Evolutionary conservation across 2,329 filamentous ascomycete genomes (phyloP).

Genomic region (Colletotrichum sp.): DNA sequence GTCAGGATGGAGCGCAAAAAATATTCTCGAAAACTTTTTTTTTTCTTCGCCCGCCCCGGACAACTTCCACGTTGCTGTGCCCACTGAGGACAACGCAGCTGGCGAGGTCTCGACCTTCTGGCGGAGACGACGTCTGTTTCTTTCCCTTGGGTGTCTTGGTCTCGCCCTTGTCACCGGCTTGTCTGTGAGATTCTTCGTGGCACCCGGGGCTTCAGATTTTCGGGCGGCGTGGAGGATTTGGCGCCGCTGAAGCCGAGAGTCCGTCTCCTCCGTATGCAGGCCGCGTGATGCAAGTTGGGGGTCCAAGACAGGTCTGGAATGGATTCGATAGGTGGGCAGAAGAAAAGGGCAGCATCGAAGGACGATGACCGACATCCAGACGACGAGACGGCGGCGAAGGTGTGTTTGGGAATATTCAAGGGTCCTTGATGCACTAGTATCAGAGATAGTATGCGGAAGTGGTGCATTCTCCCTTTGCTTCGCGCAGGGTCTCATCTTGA

Average conservation of each 20-base stretch:
- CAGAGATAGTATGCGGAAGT: background rate
- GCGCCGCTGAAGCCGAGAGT: slow-evolving; percentile 10
- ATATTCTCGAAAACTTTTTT: background rate
- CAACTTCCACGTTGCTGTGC: slow-evolving; percentile 10
- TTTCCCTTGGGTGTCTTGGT: background rate
- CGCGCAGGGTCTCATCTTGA: background rate
- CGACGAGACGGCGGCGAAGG: background rate
- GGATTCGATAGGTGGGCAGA: background rate
- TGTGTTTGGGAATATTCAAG: background rate
- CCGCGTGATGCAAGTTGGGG: background rate
- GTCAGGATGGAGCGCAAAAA: background rate
- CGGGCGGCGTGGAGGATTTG: background rate
- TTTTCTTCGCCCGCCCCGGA: background rate
- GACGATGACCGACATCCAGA: background rate
- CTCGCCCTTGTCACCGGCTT: background rate
- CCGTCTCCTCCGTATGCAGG: background rate
- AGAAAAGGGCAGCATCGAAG: background rate
- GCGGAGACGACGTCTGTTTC: background rate
- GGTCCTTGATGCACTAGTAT: background rate
- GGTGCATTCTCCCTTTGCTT: background rate
- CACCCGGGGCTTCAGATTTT: background rate
- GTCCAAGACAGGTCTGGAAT: slow-evolving; percentile 12
- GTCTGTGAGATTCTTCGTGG: background rate
- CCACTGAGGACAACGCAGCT: background rate
- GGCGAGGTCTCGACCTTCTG: background rate